These are phyloP conservation scores for Fusarium nelsonii DNA, from an alignment of 2,329 filamentous ascomycete genomes.

Conservation along the genomic window DNA sequence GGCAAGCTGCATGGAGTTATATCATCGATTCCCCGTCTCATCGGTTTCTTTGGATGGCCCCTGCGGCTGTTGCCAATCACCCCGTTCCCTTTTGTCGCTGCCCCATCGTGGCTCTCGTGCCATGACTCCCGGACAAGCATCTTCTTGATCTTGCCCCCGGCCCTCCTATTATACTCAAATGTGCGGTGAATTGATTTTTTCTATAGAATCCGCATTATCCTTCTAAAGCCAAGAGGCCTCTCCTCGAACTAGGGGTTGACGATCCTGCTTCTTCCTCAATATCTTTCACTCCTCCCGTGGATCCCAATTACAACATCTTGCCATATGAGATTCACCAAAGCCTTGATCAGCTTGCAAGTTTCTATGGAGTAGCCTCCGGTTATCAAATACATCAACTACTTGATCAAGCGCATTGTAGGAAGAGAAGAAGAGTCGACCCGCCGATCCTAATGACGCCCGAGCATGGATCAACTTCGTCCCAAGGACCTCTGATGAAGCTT, in stretches of 20 bases:
- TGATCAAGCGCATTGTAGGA: conserved; percentile 46
- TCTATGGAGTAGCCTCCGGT: conserved; percentile 52
- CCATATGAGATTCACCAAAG: conserved; percentile 46
- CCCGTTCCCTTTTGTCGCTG: conserved; percentile 42
- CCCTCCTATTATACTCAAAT: conserved; percentile 47
- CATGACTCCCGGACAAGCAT: conserved; percentile 48
- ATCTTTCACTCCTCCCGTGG: conserved; percentile 37
- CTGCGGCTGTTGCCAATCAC: conserved; percentile 47
- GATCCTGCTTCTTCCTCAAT: conserved; percentile 41
- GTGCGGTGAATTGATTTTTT: conserved; percentile 57
- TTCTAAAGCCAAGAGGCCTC: conserved; percentile 49
- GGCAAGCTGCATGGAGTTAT: conserved; percentile 61
- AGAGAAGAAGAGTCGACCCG: conserved; percentile 51
- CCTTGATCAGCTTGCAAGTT: conserved; percentile 47
- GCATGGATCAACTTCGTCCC: conserved; percentile 41
- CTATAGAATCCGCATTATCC: conserved; percentile 50
- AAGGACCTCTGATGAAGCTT: conserved; percentile 52
- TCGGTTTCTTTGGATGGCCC: conserved; percentile 47
- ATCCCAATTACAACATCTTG: conserved; percentile 44
- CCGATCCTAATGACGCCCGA: conserved; percentile 51
- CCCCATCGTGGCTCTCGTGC: conserved; percentile 46
- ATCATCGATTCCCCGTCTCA: conserved; percentile 55
- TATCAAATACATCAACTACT: conserved; percentile 49
- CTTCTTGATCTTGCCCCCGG: conserved; percentile 46
- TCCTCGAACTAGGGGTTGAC: conserved; percentile 45